Evolutionary conservation across 306 rosid species (phyloP).

Genomic region (Pyrus communis): DNA sequence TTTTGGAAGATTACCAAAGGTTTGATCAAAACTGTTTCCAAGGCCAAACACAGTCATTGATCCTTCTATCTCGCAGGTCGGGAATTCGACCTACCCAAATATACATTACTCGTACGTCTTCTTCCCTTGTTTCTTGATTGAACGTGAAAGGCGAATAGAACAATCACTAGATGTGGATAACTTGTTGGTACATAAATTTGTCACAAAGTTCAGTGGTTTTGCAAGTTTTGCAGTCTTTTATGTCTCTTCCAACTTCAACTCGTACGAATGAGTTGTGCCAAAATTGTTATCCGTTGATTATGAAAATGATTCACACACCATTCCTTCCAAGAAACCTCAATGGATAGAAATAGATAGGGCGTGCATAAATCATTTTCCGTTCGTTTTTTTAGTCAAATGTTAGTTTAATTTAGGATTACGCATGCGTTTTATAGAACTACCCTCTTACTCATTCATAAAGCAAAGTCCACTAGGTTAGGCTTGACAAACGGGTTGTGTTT

Average conservation of each 20-base stretch:
- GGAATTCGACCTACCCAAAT: slow-evolving; percentile 1
- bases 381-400: background rate
- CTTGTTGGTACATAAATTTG: background rate
- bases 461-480: no score
- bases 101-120: slow-evolving; percentile 6
- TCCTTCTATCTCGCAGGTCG: background rate
- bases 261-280: background rate
- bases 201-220: background rate
- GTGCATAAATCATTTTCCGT: no score
- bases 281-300: background rate
- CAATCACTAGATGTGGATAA: background rate
- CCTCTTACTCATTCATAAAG: no score
- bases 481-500: no score
- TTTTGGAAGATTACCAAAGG: slow-evolving; percentile 93
- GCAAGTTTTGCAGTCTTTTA: background rate
- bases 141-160: background rate
- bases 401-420: background rate
- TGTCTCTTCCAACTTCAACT: no score
- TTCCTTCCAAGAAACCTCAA: no score
- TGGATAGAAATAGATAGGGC: no score
- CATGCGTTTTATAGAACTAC: no score
- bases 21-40: slow-evolving; percentile 59
- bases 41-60: slow-evolving; percentile 60
- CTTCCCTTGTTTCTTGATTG: background rate
- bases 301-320: background rate